Percentiles rank a stretch among this genome's conserved stretches.
phyloP scores from a whole-genome alignment of 768 basidiomycete species.

The Calocybe gangraenosa region DNA sequence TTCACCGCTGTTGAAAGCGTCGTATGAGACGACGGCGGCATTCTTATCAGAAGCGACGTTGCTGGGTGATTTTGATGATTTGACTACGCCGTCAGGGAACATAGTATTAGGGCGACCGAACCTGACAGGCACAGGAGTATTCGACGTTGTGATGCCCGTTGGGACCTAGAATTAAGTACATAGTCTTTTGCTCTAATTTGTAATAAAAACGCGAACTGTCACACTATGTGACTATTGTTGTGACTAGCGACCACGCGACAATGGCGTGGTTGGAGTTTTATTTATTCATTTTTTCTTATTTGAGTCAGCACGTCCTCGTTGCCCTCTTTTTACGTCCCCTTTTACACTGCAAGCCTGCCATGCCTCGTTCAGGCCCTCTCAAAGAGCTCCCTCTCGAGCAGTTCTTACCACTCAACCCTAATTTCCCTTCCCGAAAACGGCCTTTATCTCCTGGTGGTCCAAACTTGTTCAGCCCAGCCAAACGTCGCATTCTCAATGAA shows the following conservation, averaged over 20 bases:
- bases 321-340: neutral
- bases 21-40: slow-evolving; percentile 91
- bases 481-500: slow-evolving; percentile 59
- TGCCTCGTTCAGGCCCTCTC: slow-evolving; percentile 50
- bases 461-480: slow-evolving; percentile 54
- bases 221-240: slow-evolving; percentile 15
- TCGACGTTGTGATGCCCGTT: slow-evolving; percentile 74
- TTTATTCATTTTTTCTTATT: slow-evolving; percentile 5
- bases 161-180: slow-evolving; percentile 16
- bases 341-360: slow-evolving; percentile 17
- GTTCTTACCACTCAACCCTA: slow-evolving; percentile 38
- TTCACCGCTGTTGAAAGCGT: slow-evolving; percentile 96
- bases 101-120: slow-evolving; percentile 89
- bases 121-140: slow-evolving; percentile 90
- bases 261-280: slow-evolving; percentile 9
- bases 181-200: slow-evolving; percentile 5
- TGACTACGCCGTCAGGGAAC: slow-evolving; percentile 85
- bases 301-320: neutral
- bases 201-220: slow-evolving; percentile 19
- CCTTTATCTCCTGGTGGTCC: slow-evolving; percentile 54
- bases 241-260: slow-evolving; percentile 4
- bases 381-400: slow-evolving; percentile 56
- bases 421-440: slow-evolving; percentile 43
- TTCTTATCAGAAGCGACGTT: slow-evolving; percentile 95
- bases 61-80: slow-evolving; percentile 92